phyloP scores from a whole-genome alignment of 2,329 filamentous ascomycete species.

The Paecilomyces sp. region DNA sequence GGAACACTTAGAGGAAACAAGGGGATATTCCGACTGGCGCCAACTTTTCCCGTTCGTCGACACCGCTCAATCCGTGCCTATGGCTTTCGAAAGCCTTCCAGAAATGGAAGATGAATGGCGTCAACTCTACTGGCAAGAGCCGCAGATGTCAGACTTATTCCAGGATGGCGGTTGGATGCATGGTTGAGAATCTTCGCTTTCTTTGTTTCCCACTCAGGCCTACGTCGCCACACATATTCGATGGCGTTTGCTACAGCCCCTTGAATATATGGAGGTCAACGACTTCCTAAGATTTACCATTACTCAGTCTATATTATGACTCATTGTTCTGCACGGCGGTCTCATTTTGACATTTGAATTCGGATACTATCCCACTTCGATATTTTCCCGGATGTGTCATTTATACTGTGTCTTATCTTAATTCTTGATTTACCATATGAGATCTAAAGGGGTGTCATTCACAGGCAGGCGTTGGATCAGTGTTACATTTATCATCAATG shows the following conservation, averaged over 20 bases:
- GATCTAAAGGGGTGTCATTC: background rate
- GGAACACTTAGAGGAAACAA: conserved; percentile 24
- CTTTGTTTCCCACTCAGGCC: too few species aligned
- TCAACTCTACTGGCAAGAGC: conserved; percentile 38
- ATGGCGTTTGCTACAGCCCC: background rate
- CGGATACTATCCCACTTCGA: background rate
- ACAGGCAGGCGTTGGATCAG: too few species aligned
- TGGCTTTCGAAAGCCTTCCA: conserved; percentile 30
- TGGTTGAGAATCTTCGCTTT: conserved; percentile 4
- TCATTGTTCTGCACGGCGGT: background rate
- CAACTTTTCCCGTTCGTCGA: conserved; percentile 36
- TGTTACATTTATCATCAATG: too few species aligned
- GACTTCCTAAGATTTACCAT: too few species aligned
- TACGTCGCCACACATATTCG: background rate
- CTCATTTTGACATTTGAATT: background rate
- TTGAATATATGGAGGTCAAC: too few species aligned
- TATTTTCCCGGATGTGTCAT: background rate
- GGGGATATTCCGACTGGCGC: conserved; percentile 33
- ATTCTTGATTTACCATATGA: background rate
- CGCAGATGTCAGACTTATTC: conserved; percentile 34
- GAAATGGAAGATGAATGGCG: conserved; percentile 39
- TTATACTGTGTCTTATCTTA: background rate
- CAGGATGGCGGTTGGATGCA: conserved; percentile 35
- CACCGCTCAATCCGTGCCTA: conserved; percentile 27
- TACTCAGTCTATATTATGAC: background rate